A percentile compares a stretch with the other conserved stretches of the same genome.
Evolutionary conservation across 2,329 filamentous ascomycete genomes (phyloP).

Genomic region (Venturia carpophila): DNA sequence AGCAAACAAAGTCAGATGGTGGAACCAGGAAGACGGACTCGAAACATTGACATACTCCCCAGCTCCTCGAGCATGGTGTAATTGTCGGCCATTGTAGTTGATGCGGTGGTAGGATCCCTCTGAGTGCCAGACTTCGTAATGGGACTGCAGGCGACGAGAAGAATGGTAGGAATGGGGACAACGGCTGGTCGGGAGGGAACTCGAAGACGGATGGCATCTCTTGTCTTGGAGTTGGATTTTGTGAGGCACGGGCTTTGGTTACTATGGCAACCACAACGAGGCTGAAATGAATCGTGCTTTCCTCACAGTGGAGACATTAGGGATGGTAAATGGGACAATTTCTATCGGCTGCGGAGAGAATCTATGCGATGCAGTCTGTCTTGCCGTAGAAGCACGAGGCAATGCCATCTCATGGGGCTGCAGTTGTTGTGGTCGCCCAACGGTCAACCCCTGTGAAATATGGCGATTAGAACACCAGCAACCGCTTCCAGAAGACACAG

Average conservation of each 20-base stretch:
- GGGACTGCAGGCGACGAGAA: background rate
- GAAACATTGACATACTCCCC: conserved; percentile 57
- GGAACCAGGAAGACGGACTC: background rate
- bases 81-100: conserved; percentile 60
- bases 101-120: background rate
- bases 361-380: background rate
- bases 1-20: background rate
- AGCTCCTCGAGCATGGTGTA: conserved; percentile 96
- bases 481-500: background rate
- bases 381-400: background rate
- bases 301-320: background rate
- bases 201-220: background rate
- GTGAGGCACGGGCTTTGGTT: background rate
- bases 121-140: background rate
- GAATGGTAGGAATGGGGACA: background rate
- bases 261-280: background rate
- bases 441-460: background rate
- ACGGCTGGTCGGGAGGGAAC: background rate
- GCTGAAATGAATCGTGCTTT: background rate
- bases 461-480: background rate
- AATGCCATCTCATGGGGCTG: background rate
- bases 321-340: background rate
- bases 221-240: background rate
- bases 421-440: background rate
- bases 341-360: background rate